Base-by-base conservation (phyloP, 306 rosid species). In the Argentina anserina region DNA sequence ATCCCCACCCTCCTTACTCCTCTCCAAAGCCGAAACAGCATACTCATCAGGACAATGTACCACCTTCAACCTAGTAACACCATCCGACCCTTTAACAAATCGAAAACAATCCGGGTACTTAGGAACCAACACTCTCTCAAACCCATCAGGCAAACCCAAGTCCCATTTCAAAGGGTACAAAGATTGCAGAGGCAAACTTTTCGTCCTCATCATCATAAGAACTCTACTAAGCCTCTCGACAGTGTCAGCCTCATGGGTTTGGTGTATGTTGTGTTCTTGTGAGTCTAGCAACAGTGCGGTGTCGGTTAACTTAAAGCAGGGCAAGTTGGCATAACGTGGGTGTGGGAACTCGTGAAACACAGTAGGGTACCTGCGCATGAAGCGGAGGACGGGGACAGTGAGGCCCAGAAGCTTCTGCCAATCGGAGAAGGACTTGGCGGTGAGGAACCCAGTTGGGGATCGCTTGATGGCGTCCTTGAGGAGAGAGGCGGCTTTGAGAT, bases 361-460 rank as follows among this genome's bases (percentile, higher is more conserved):
- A 42, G 90, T 87, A 1, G 98, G 97, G 65, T 91, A 94, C 78
- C 98, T 82, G 61, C 97, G 91, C 69, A 89, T 72, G 90, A 94
- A 94, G 3, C 98, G 97, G 63, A 89, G 86, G 26, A 94, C 95
- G 1, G 98, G 98, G 77, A 94, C 80, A 23, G 98, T 90, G 66
- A 92, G 96, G 62, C 98, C 98, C 34, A 94, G 95, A 20, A 82
- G 86, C 74, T 89, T 94, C 33, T 91, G 96, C 96, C 98, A 94
- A 49, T 89, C 91, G 49, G 91, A 71, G 67, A 91, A 60, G 53
- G 97, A 76, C 69, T 87, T 88, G 40, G 85, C 89, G 8, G 97
- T 86, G 76, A 92, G 87, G 77, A 90, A 92, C 33, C 83, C 84
- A 12, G 91, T 88, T 50, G 98, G 85, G 39, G 98, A 91, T 49